Base-by-base conservation (phyloP, 805 yeast genomes). In the Saccharomycopsis fodiens region DNA sequence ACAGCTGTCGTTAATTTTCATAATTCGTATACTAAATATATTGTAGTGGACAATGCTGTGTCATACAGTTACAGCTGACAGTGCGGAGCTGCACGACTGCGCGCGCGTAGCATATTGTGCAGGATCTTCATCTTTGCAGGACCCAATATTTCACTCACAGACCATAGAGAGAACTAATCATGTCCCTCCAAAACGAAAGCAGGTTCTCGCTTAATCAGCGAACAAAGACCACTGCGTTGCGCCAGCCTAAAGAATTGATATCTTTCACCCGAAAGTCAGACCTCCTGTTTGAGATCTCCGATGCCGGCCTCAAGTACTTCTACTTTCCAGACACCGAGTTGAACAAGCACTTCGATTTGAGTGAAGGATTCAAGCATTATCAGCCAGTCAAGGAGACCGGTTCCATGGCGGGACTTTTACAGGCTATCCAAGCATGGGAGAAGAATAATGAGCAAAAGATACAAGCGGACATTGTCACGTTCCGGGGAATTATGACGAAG, bases 161-260 rank as follows among this genome's bases (percentile, higher is more conserved):
- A n/a, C n/a, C n/a, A n/a, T n/a, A n/a, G n/a, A n/a, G n/a, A n/a
- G n/a, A n/a, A n/a, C n/a, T n/a, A n/a, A n/a, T n/a, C n/a, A n/a
- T n/a, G n/a, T 29, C 32, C n/a, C 12, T n/a, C 12, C 32, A 12
- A 29, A 29, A 29, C 13, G n/a, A n/a, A n/a, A n/a, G n/a, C n/a
- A n/a, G 20, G 8, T 32, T 32, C 12, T 32, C 36, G 20, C 17
- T 32, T 7, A 32, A 32, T 32, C 20, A 15, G 8, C 65, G 84
- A 47, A 74, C 86, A 0, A 68, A 74, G 25, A 73, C 81, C 7
- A 78, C 91, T 0, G 76, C 86, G 1, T 68, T 89, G 44, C 80
- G 82, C 56, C 94, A 87, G 60, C 97, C 98, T 2, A 82, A 81
- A 53, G 96, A 93, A 61, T 54, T 91, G 2, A 69, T 75, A n/a